Conservation (phyloP, 1,139 yeast species). For the Maudiozyma humilis region DNA sequence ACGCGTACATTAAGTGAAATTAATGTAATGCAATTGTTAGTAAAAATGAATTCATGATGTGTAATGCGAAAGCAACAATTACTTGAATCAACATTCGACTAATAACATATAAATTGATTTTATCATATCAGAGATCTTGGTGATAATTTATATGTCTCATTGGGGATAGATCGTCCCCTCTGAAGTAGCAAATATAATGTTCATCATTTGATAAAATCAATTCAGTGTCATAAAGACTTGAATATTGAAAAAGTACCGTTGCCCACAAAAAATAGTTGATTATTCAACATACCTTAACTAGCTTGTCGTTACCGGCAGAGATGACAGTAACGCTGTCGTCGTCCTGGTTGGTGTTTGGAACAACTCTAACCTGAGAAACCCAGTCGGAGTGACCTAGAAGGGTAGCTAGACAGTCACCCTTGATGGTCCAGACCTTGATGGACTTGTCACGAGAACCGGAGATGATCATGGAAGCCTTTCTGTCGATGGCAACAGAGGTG, state of each 20-base stretch:
- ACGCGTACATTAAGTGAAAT: conserved; percentile 5
- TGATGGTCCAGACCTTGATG: conserved; percentile 98
- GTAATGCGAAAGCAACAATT: neutral
- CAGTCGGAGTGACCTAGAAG: conserved; percentile 95
- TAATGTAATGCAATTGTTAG: conserved; percentile 4
- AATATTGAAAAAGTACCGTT: conserved; percentile 6
- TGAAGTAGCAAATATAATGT: conserved; percentile 96
- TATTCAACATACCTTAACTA: conserved; percentile 83
- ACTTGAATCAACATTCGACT: neutral
- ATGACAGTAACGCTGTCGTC: conserved; percentile 68
- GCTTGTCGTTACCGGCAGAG: conserved; percentile 99
- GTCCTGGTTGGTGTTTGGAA: conserved; percentile 31
- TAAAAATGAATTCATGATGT: neutral
- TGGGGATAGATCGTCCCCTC: conserved; percentile 66
- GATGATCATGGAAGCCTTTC: conserved; percentile 95
- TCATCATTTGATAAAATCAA: conserved; percentile 46
- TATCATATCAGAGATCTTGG: conserved; percentile 91
- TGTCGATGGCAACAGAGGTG: conserved; percentile 91
- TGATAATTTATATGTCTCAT: conserved; percentile 92
- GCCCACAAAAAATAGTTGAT: conserved; percentile 17
- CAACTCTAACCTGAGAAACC: conserved; percentile 96
- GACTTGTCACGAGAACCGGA: conserved; percentile 99
- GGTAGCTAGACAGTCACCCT: conserved; percentile 96
- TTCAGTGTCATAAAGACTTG: neutral
- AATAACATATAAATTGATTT: neutral